A percentile compares a stretch with the other conserved stretches of the same genome.
Conservation (phyloP, 2,329 filamentous ascomycete genomes). For the Leptographium flavum region DNA sequence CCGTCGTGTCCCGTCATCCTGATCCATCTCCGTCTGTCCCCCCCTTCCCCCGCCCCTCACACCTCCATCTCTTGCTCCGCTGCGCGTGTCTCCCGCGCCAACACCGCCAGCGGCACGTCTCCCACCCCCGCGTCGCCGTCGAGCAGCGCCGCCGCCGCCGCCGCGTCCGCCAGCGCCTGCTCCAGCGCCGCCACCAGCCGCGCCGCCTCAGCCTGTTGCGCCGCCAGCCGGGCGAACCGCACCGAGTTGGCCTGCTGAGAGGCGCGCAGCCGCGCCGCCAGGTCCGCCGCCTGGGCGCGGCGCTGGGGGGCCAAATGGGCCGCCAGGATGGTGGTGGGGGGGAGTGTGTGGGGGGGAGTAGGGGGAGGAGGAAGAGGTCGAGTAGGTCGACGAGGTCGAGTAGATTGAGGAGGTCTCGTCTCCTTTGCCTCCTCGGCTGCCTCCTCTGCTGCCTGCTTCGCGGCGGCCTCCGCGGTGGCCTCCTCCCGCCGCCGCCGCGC, state of each 20-base stretch:
- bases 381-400: too few species aligned
- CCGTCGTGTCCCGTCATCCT: too few species aligned
- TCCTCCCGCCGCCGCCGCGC: conserved; percentile 21
- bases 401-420: too few species aligned
- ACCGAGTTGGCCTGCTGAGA: conserved; percentile 41
- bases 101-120: conserved; percentile 30
- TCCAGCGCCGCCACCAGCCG: conserved; percentile 35
- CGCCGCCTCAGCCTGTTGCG: conserved; percentile 41
- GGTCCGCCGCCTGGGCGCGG: conserved; percentile 35
- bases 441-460: neutral
- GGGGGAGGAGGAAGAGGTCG: too few species aligned
- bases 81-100: conserved; percentile 34
- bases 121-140: neutral
- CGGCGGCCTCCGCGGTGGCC: neutral
- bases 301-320: conserved; percentile 42
- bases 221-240: conserved; percentile 34
- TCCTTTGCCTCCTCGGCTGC: neutral
- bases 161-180: conserved; percentile 37
- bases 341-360: conserved; percentile 37
- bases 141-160: conserved; percentile 34
- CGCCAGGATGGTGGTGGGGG: conserved; percentile 33
- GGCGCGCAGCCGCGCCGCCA: conserved; percentile 43
- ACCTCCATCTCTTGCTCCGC: conserved; percentile 25
- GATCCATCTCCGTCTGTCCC: too few species aligned
- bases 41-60: too few species aligned